These are phyloP conservation scores for Penicillium mononematosum DNA, from an alignment of 495 filamentous ascomycete genomes.

Conservation along the genomic window DNA sequence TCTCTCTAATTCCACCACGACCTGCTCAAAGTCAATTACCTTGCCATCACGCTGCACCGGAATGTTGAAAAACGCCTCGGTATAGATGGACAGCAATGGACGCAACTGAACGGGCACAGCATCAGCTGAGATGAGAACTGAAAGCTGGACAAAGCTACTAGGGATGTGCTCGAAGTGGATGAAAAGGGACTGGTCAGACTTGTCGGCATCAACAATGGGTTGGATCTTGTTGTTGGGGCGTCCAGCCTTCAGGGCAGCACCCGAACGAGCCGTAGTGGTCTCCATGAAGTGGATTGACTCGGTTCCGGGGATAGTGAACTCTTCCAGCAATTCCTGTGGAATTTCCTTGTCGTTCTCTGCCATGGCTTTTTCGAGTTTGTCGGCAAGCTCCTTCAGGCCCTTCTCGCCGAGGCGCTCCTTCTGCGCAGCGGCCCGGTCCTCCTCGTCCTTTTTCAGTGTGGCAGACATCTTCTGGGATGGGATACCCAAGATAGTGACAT, in stretches of 20 bases:
- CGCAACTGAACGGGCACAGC: constrained; percentile 69
- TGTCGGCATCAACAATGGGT: constrained; percentile 68
- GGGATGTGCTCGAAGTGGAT: constrained; percentile 95
- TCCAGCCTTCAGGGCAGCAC: constrained; percentile 70
- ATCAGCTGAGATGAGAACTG: constrained; percentile 72
- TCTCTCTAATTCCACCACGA: constrained; percentile 83
- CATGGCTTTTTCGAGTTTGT: constrained; percentile 77
- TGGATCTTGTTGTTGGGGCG: constrained; percentile 68
- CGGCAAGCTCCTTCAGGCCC: constrained; percentile 66
- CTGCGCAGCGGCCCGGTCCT: constrained; percentile 53
- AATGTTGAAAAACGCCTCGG: constrained; percentile 90
- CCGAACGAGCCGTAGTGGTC: constrained; percentile 81
- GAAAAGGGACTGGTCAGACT: constrained; percentile 68
- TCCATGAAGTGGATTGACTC: constrained; percentile 93
- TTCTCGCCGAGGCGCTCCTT: constrained; percentile 61
- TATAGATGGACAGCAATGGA: constrained; percentile 80
- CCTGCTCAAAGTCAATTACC: constrained; percentile 81
- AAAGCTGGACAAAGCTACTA: constrained; percentile 84
- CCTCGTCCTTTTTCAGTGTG: constrained; percentile 70
- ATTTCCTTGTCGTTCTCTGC: constrained; percentile 79
- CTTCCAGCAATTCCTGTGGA: constrained; percentile 69
- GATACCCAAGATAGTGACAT: constrained; percentile 84
- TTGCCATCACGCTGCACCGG: constrained; percentile 78
- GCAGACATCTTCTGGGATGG: constrained; percentile 70
- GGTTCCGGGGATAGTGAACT: constrained; percentile 76